Evolutionary conservation across 805 yeast genomes (phyloP).

Genomic region (Saccharomyces kudriavzevii): DNA sequence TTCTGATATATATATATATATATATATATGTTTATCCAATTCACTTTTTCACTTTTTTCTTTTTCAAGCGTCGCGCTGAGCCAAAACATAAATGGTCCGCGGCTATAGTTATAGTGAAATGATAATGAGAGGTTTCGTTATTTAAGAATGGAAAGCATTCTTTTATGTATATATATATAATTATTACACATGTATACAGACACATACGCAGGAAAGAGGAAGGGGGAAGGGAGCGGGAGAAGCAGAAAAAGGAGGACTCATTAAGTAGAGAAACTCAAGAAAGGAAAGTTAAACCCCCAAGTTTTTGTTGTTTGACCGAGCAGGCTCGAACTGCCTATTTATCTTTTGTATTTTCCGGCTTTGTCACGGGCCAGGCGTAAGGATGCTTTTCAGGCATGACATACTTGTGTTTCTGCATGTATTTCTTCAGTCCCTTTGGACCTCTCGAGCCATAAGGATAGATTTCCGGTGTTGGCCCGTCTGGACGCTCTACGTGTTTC

Average conservation of each 20-base stretch:
- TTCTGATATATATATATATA: neutral
- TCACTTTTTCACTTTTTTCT: neutral
- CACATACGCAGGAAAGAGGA: neutral
- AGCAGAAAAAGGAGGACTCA: neutral
- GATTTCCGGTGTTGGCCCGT: conserved; percentile 55
- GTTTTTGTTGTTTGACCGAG: neutral
- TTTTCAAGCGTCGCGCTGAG: conserved; percentile 57
- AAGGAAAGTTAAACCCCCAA: neutral
- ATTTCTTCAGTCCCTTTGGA: conserved; percentile 56
- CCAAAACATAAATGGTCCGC: conserved; percentile 39
- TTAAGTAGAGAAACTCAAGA: no score
- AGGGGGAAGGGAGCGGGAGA: neutral
- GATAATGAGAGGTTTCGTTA: no score
- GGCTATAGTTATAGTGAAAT: no score
- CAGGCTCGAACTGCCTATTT: neutral
- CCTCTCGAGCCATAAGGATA: conserved; percentile 92
- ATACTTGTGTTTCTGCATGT: conserved; percentile 64
- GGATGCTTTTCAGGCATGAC: conserved; percentile 47
- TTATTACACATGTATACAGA: neutral
- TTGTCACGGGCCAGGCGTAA: conserved; percentile 89
- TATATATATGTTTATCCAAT: neutral
- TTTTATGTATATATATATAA: neutral
- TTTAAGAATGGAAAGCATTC: no score
- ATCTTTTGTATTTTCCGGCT: conserved; percentile 27
- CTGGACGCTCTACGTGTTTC: conserved; percentile 63